A percentile compares a stretch with the other conserved stretches of the same genome.
phyloP scores from a whole-genome alignment of 2,329 filamentous ascomycete species.

The Fonsecaea monophora region DNA sequence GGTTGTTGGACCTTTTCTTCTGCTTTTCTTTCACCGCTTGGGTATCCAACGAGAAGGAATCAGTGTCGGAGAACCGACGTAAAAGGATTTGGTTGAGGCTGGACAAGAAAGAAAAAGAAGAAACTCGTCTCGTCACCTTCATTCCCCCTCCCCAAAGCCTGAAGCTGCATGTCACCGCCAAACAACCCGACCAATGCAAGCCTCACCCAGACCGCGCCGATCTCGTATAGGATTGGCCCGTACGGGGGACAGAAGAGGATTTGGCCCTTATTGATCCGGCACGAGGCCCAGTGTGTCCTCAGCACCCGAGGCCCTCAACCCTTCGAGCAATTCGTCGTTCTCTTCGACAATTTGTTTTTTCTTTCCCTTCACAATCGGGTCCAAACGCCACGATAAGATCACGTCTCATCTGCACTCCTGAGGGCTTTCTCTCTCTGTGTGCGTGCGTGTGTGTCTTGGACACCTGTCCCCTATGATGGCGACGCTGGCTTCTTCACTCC shows the following conservation, averaged over 20 bases:
- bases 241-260: neutral
- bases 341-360: neutral
- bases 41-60: neutral
- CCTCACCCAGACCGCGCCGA: neutral
- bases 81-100: neutral
- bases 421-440: neutral
- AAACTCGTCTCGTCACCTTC: neutral
- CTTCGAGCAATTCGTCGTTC: neutral
- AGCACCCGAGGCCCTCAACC: neutral
- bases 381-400: neutral
- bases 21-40: neutral
- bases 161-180: conserved; percentile 1
- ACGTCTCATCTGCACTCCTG: neutral
- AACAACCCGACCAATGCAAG: neutral
- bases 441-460: neutral
- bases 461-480: neutral
- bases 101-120: neutral
- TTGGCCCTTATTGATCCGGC: neutral
- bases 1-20: neutral
- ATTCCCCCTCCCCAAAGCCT: neutral
- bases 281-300: neutral
- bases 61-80: neutral
- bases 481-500: neutral
- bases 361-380: neutral
- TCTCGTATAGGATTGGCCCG: neutral